Percentiles rank a stretch among this genome's conserved stretches.
Evolutionary conservation across 257 asterid species (phyloP).

Genomic region (Capsicum chinense): DNA sequence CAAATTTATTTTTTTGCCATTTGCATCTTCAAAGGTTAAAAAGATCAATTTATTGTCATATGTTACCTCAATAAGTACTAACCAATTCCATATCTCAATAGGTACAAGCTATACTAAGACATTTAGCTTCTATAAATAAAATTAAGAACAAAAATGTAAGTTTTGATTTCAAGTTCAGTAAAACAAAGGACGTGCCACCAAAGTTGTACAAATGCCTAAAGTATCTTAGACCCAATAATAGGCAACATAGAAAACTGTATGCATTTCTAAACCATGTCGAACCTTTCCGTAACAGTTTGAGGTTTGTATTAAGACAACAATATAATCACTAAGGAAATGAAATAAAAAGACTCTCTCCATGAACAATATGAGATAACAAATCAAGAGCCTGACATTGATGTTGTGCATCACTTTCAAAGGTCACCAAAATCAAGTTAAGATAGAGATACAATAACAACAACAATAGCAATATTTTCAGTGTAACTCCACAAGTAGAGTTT

Average conservation of each 20-base stretch:
- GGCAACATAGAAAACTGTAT: too few species aligned
- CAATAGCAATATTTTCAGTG: too few species aligned
- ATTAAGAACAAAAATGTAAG: not conserved
- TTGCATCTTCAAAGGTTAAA: not conserved
- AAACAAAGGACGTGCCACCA: too few species aligned
- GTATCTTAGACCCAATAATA: too few species aligned
- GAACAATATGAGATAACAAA: not conserved
- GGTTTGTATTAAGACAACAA: not conserved
- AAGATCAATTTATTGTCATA: not conserved
- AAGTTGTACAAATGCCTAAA: too few species aligned
- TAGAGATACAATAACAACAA: not conserved
- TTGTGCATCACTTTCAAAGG: not conserved
- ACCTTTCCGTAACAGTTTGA: not conserved
- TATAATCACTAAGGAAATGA: not conserved
- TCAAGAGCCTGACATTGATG: not conserved
- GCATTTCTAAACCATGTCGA: too few species aligned
- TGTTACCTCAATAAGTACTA: not conserved
- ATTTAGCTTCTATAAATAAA: not conserved
- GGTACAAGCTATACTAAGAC: not conserved
- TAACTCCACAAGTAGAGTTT: too few species aligned
- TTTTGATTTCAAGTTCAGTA: too few species aligned
- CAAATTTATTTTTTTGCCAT: not conserved
- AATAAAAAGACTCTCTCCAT: not conserved
- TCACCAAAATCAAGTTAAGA: conserved; percentile 8
- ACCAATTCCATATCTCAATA: not conserved